A percentile compares a stretch with the other conserved stretches of the same genome.
Conservation (phyloP, 352 stramenopile species). For the Pythium rishiriense region DNA sequence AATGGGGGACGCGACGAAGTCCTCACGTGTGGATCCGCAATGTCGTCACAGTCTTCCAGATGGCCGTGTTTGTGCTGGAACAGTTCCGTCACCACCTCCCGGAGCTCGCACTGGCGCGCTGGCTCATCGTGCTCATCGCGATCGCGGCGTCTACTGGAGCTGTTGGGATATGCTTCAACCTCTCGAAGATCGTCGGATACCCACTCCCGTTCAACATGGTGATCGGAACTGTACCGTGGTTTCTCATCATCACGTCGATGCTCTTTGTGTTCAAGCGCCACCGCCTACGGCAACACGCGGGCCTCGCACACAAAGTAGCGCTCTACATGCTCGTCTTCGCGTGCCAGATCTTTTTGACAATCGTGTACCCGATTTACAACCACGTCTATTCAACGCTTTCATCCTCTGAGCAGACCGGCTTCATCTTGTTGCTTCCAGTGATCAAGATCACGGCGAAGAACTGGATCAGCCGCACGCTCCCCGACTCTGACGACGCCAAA, state of each 20-base stretch:
- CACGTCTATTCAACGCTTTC: slow-evolving; percentile 19
- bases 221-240: slow-evolving; percentile 30
- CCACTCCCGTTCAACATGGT: slow-evolving; percentile 44
- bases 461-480: slow-evolving; percentile 29
- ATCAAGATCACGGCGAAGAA: slow-evolving; percentile 49
- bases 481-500: slow-evolving; percentile 29
- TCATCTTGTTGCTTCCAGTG: slow-evolving; percentile 34
- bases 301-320: not conserved
- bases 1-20: not conserved
- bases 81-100: slow-evolving; percentile 14
- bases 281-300: not conserved
- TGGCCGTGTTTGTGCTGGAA: slow-evolving; percentile 11
- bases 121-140: slow-evolving; percentile 9
- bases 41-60: not conserved
- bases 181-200: slow-evolving; percentile 29
- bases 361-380: slow-evolving; percentile 24
- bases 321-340: slow-evolving; percentile 8
- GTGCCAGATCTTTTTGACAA: slow-evolving; percentile 14
- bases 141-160: not conserved
- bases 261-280: slow-evolving; percentile 2
- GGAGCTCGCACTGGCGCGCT: not conserved
- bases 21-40: slow-evolving; percentile 10
- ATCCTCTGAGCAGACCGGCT: slow-evolving; percentile 10
- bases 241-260: slow-evolving; percentile 18
- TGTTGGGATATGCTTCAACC: not conserved